phyloP scores from a whole-genome alignment of 208 protist species.

The Trypanosoma melophagium region DNA sequence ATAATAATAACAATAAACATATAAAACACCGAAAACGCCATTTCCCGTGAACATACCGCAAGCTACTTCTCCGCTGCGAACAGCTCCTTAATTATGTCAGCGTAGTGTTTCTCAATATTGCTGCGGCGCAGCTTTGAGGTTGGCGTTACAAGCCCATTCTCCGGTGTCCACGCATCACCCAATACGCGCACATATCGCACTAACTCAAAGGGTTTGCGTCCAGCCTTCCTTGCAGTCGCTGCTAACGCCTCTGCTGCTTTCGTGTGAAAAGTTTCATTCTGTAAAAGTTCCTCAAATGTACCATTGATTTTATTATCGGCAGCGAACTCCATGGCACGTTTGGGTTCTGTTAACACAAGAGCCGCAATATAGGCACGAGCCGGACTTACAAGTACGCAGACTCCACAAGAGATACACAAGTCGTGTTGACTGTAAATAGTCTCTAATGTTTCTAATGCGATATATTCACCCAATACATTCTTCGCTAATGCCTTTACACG shows the following conservation, averaged over 20 bases:
- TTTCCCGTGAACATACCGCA: not conserved
- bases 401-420: conserved; percentile 51
- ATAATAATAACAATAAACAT: too few species aligned
- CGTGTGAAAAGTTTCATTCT: conserved; percentile 33
- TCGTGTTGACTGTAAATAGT: conserved; percentile 58
- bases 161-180: conserved; percentile 79
- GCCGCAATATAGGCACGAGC: conserved; percentile 58
- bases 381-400: conserved; percentile 64
- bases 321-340: conserved; percentile 54
- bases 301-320: conserved; percentile 31
- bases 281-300: conserved; percentile 43
- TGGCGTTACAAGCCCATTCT: conserved; percentile 81
- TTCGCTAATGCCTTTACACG: conserved; percentile 91
- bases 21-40: too few species aligned
- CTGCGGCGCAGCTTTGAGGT: conserved; percentile 70
- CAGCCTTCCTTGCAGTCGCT: conserved; percentile 42
- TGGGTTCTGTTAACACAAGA: conserved; percentile 64
- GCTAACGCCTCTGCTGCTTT: conserved; percentile 34
- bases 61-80: conserved; percentile 34
- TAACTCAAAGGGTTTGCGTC: conserved; percentile 71
- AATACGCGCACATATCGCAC: conserved; percentile 53
- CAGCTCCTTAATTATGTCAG: conserved; percentile 52
- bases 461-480: conserved; percentile 87
- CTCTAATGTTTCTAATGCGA: conserved; percentile 82
- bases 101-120: conserved; percentile 70